These are phyloP conservation scores for Echinochloa phyllopogon DNA, from an alignment of 176 grass and related monocot genomes.

Conservation along the genomic window DNA sequence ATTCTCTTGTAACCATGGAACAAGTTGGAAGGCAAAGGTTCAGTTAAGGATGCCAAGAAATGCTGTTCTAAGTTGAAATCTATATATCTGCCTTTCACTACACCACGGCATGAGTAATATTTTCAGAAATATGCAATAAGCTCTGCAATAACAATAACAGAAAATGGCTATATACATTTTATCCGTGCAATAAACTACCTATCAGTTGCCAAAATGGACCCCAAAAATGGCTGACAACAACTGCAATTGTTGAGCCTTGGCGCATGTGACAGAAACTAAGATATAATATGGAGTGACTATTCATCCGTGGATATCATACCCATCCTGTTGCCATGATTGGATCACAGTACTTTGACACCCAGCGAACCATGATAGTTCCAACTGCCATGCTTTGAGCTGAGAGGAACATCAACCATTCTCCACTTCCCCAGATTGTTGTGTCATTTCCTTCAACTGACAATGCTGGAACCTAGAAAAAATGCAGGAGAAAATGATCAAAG, in stretches of 20 bases:
- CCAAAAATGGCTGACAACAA: background rate
- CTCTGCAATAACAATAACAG: background rate
- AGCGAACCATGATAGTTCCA: slow-evolving; percentile 90
- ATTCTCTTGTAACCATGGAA: background rate
- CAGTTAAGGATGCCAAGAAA: background rate
- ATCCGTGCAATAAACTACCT: background rate
- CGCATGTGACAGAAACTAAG: background rate
- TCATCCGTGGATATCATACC: slow-evolving; percentile 60
- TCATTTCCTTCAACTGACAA: slow-evolving; percentile 63
- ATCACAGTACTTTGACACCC: slow-evolving; percentile 97
- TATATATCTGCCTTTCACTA: background rate
- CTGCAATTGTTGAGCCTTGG: background rate
- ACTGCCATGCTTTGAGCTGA: slow-evolving; percentile 98
- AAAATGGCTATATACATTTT: background rate
- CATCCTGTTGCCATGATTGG: slow-evolving; percentile 99
- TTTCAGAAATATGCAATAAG: slow-evolving; percentile 15
- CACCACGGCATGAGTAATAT: background rate
- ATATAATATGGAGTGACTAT: background rate
- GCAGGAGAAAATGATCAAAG: background rate
- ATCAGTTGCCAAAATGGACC: background rate
- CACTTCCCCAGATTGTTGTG: slow-evolving; percentile 81
- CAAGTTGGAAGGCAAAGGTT: background rate
- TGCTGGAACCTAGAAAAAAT: slow-evolving; percentile 62
- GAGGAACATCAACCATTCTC: slow-evolving; percentile 97
- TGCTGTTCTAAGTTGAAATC: background rate